These are phyloP conservation scores for Phytopythium aichiense DNA, from an alignment of 352 stramenopile species.

Conservation along the genomic window DNA sequence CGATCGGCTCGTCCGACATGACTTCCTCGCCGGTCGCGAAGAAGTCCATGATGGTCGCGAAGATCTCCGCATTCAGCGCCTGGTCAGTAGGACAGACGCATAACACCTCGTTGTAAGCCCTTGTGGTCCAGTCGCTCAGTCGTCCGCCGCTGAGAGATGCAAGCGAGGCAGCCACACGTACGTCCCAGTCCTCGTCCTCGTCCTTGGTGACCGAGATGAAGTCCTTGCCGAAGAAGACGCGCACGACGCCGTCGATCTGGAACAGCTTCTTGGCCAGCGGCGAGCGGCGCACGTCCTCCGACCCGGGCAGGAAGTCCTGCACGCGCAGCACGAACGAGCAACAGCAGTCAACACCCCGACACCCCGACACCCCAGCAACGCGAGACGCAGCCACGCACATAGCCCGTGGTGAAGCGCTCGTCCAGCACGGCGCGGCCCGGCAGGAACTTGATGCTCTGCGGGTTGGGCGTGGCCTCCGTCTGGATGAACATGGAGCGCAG, in stretches of 20 bases:
- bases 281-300: slow-evolving; percentile 88
- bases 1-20: slow-evolving; percentile 84
- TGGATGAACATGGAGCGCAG: slow-evolving; percentile 97
- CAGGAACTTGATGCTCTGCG: slow-evolving; percentile 98
- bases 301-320: slow-evolving; percentile 83
- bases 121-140: neutral
- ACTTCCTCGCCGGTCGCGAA: slow-evolving; percentile 89
- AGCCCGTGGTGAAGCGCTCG: slow-evolving; percentile 81
- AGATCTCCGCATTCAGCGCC: slow-evolving; percentile 90
- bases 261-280: slow-evolving; percentile 96
- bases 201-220: slow-evolving; percentile 99
- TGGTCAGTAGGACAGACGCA: slow-evolving; percentile 9
- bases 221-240: slow-evolving; percentile 97
- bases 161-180: slow-evolving; percentile 26
- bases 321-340: slow-evolving; percentile 2
- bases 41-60: slow-evolving; percentile 98
- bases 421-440: slow-evolving; percentile 89
- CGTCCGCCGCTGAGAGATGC: neutral
- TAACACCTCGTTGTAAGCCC: neutral
- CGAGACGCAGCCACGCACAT: slow-evolving; percentile 10
- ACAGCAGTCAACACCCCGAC: neutral
- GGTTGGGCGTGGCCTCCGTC: slow-evolving; percentile 98
- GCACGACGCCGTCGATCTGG: slow-evolving; percentile 93
- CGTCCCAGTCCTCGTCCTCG: slow-evolving; percentile 92
- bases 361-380: slow-evolving; percentile 3